Base-by-base conservation (phyloP, 192 early-diverging fungal genomes). In the Gamsiella multidivaricata region DNA sequence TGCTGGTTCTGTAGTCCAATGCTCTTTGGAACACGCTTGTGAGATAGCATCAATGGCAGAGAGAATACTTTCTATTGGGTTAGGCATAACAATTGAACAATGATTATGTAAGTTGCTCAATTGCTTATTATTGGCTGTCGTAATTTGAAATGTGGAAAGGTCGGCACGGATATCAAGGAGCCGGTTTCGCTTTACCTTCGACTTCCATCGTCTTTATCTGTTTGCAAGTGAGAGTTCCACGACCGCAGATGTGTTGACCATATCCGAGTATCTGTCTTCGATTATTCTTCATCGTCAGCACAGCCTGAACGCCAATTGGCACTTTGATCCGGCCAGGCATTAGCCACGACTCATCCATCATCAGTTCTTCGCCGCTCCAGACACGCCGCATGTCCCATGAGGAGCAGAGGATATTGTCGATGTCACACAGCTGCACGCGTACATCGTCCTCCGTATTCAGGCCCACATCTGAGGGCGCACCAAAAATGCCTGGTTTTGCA, bases 271-370 rank as follows among this genome's bases (percentile, higher is more conserved):
- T 17, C 3, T 42, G 58, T 43, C 50, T 53, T 3, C 36, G 49
- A 3, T 47, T 52, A 33, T 61, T 43, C 5, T 53, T 29, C 58
- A 65, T 71, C 3, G 42, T 60, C 18, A 80, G 32, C 14, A 41
- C 45, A 4, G 65, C 63, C 53, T 41, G 55, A 10, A 71, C 66
- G 11, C 78, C 78, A 42, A 80, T 60, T 8, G 69, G 78, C 9
- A 80, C 69, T 25, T 37, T 46, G n/a, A 80, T 70, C 63, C 43
- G 50, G 8, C 58, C 67, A 51, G 69, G 51, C 29, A 23, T 28
- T 15, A 71, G 53, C 68, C 69, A 80, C 3, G 69, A 50, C 34
- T 70, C 52, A 22, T 80, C 69, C 32, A 55, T 59, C 34, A 26
- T 65, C n/a, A 80, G 36, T 15, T 80, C 68, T 3, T 53, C 29